Evolutionary conservation across 305 asterid species (phyloP), one percentile per base, ranked within the genome.

Genomic region (Striga hermonthica): DNA sequence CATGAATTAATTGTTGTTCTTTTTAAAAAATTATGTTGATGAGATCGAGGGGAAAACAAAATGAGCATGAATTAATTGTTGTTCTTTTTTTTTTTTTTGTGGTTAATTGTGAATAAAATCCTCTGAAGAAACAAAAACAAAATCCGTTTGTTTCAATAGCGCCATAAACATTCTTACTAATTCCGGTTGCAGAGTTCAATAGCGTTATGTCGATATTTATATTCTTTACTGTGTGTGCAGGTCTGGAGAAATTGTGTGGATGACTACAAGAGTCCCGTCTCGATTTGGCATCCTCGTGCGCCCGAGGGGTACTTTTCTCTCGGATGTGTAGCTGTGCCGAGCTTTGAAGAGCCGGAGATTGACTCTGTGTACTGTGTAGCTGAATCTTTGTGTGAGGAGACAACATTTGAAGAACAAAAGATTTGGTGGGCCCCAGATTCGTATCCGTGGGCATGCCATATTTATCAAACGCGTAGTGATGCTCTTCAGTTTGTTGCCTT

Each of bases 271-370:
- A 62, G 60, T 50, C 83, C 85, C 0, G 89, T 94, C 56, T 86
- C 99, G 36, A 86, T 94, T 48, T 94, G 99, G 99, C 92, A 75
- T 48, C 96, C 99, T 37, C 95, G 96, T 61, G 87, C 99, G 5
- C 97, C 99, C 0, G 88, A 84, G 71, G 99, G 99, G 54, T 94
- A 81, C 9, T 86, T 85, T 47, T 82, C 97, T 39, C 91, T 77
- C 0, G 99, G 99, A 13, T 94, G 90, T 65, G 82, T 94, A 45
- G 96, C 84, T 7, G 87, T 86, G 3, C 77, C 88, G 16, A 41
- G 72, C 60, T 90, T 79, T 67, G 69, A 70, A 7, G 99, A 94
- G 77, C 99, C 99, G 28, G 95, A 88, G 64, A 77, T 80, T 48
- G 47, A 80, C 53, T 64, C 74, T 16, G 89, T 78, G 44, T 85